Percentiles rank a stretch among this genome's conserved stretches.
Conservation (phyloP, 768 basidiomycete genomes). For the Tylopilus plumbeoviolaceoides region DNA sequence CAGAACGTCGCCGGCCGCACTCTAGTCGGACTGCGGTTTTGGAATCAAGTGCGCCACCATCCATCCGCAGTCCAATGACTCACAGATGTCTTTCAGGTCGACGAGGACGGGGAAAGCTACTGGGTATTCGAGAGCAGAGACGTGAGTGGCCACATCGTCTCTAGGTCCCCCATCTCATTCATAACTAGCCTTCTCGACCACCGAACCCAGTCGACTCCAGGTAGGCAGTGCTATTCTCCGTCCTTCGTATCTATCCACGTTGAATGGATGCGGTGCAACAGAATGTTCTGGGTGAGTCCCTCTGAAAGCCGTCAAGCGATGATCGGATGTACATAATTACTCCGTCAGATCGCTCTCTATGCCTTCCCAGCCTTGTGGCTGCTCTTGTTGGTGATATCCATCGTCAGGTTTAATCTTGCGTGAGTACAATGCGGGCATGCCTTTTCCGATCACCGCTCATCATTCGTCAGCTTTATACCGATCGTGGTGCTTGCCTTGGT, state of each 20-base stretch:
- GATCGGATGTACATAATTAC: constrained; percentile 14
- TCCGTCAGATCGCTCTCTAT: constrained; percentile 76
- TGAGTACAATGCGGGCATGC: constrained; percentile 38
- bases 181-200: constrained; percentile 72
- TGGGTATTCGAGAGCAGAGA: constrained; percentile 99
- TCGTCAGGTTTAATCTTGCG: constrained; percentile 87
- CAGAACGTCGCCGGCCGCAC: constrained; percentile 94
- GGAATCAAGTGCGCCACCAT: constrained; percentile 72
- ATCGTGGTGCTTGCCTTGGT: constrained; percentile 92
- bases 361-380: constrained; percentile 87
- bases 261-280: constrained; percentile 29
- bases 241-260: constrained; percentile 1
- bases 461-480: constrained; percentile 72
- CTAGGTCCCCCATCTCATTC: constrained; percentile 9
- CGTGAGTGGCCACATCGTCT: constrained; percentile 44
- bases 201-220: constrained; percentile 86
- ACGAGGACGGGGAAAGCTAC: constrained; percentile 91
- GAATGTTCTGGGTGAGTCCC: constrained; percentile 86
- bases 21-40: constrained; percentile 91
- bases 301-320: constrained; percentile 3
- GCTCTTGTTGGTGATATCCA: constrained; percentile 79
- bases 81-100: constrained; percentile 52
- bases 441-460: constrained; percentile 7
- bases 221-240: constrained; percentile 39
- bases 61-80: neutral